Evolutionary conservation across 352 stramenopile species (phyloP).

Genomic region (Pythium aristosporum): DNA sequence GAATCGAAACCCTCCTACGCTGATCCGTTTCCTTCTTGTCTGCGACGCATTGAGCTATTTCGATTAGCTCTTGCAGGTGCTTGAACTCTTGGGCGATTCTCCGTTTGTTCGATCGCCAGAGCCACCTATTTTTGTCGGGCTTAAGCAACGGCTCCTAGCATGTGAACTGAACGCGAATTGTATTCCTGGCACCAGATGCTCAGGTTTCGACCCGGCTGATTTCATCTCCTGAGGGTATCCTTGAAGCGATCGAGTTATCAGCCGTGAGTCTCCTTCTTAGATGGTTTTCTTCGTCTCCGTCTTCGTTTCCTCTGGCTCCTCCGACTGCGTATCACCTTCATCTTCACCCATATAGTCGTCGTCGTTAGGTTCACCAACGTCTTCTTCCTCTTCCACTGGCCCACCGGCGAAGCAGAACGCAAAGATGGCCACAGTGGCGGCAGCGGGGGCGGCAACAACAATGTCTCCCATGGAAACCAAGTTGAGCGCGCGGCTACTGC

Average conservation of each 20-base stretch:
- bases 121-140: background rate
- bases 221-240: background rate
- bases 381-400: constrained; percentile 11
- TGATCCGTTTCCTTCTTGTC: background rate
- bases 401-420: constrained; percentile 17
- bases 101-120: background rate
- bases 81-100: too few relatives aligned
- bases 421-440: constrained; percentile 10
- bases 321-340: constrained; percentile 9
- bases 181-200: background rate
- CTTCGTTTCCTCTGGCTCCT: constrained; percentile 16
- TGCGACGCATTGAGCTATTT: too few relatives aligned
- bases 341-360: constrained; percentile 19
- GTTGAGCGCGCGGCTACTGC: background rate
- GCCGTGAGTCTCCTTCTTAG: background rate
- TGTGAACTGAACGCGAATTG: background rate
- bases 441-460: constrained; percentile 1
- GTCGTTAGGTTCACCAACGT: constrained; percentile 3
- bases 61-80: too few relatives aligned
- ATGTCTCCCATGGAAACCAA: constrained; percentile 13
- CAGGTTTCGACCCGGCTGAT: background rate
- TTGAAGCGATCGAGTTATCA: background rate
- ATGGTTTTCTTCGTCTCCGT: constrained; percentile 24
- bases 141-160: background rate
- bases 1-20: too few relatives aligned